Percentiles rank a stretch among this genome's conserved stretches.
Conservation (phyloP, 2,329 filamentous ascomycete species). For the Apiospora koreana region DNA sequence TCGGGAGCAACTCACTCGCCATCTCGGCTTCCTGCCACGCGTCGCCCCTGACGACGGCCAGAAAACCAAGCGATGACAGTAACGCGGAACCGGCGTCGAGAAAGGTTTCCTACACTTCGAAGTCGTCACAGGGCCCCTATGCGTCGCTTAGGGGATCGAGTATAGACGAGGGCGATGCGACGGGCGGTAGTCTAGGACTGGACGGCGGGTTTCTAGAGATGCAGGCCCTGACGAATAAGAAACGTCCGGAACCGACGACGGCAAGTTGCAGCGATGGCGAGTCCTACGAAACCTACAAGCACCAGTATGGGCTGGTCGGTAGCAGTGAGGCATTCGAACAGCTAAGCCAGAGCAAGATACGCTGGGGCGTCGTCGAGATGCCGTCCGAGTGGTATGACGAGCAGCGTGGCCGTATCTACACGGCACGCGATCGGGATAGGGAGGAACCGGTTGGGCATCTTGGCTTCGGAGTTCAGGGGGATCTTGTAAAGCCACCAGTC, state of each 20-base stretch:
- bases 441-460: conserved; percentile 19
- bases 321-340: conserved; percentile 11
- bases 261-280: not conserved
- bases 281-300: not conserved
- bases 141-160: not conserved
- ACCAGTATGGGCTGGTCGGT: not conserved
- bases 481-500: conserved; percentile 18
- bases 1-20: conserved; percentile 25
- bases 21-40: conserved; percentile 26
- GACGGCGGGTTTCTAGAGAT: not conserved
- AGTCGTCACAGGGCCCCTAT: not conserved
- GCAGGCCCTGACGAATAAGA: not conserved
- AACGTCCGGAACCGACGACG: not conserved
- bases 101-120: not conserved
- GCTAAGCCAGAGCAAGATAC: conserved; percentile 21
- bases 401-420: conserved; percentile 10
- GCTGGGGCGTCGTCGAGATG: conserved; percentile 25
- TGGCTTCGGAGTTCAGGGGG: conserved; percentile 23
- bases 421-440: too few relatives aligned
- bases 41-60: conserved; percentile 14
- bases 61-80: not conserved
- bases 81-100: not conserved
- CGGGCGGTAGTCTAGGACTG: too few relatives aligned
- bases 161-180: too few relatives aligned
- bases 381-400: conserved; percentile 20